Conservation (phyloP, 495 filamentous ascomycete species). For the Neurospora sp. region DNA sequence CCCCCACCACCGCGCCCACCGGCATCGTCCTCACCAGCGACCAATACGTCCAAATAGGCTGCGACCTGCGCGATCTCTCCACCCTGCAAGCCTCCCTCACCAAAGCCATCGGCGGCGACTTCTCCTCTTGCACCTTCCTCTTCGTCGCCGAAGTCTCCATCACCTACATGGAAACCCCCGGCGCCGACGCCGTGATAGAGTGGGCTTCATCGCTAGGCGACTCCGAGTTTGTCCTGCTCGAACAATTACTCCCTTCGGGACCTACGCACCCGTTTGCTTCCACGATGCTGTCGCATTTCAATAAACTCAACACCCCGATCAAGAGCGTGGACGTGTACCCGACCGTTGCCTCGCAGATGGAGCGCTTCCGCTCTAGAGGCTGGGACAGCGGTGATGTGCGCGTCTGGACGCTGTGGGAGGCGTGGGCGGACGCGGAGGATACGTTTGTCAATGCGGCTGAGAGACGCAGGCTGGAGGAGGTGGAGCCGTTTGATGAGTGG, state of each 20-base stretch:
- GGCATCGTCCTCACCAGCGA: constrained; percentile 47
- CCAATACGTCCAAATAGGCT: constrained; percentile 69
- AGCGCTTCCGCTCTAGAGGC: constrained; percentile 53
- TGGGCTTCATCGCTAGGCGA: constrained; percentile 58
- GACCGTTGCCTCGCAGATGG: constrained; percentile 47
- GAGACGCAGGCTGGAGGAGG: constrained; percentile 45
- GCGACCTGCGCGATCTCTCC: constrained; percentile 61
- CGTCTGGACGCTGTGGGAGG: constrained; percentile 60
- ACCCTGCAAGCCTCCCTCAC: constrained; percentile 47
- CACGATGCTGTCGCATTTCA: constrained; percentile 80
- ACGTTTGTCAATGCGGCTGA: constrained; percentile 47
- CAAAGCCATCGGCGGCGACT: constrained; percentile 35
- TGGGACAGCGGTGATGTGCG: constrained; percentile 44
- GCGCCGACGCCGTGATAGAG: constrained; percentile 59
- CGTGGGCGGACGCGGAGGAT: constrained; percentile 62
- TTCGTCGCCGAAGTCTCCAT: constrained; percentile 84
- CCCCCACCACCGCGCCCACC: constrained; percentile 7
- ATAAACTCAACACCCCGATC: constrained; percentile 67
- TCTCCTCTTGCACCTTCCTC: constrained; percentile 51
- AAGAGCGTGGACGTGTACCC: constrained; percentile 64
- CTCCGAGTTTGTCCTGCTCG: constrained; percentile 77
- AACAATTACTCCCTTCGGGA: constrained; percentile 76
- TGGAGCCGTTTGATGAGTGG: constrained; percentile 92
- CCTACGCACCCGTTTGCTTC: constrained; percentile 70
- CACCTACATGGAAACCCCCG: constrained; percentile 77